Evolutionary conservation across 495 filamentous ascomycete genomes (phyloP), one percentile per base, ranked within the genome.

Genomic region (Trichoderma virens): DNA sequence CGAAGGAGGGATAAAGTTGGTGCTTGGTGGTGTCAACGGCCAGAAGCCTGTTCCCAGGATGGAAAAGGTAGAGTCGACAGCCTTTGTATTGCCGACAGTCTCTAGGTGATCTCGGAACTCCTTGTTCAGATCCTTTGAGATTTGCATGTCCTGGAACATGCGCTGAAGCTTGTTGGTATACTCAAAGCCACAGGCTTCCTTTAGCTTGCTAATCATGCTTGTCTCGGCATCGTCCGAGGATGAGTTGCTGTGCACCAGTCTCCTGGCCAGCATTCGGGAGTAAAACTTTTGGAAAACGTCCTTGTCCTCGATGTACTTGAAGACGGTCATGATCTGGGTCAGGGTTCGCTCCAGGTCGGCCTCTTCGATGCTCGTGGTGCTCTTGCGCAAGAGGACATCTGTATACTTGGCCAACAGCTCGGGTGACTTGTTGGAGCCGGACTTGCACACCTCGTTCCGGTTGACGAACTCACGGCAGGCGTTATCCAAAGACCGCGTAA

Each of bases 221-320:
- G 92, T 97, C 77, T 99, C 94, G 0, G 94, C 93, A 74, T 99
- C 95, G 69, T 96, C 92, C 16, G 93, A 97, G 2, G 93, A 93
- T 1, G 94, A 97, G 70, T 86, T 96, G 75, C 87, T 88, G 72
- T 97, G 92, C 8, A 99, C 95, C 63, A 99, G 78, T 65, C 94
- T 90, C 74, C 96, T 92, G 59, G 94, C 95, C 66, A 99, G 79
- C 88, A 93, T 94, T 60, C 93, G 90, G 9, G 95, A 95, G 76
- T 99, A 99, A 77, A 97, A 98, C 74, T 97, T 98, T 76, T 98
- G 95, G 82, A 98, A 99, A 7, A 99, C 94, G 74, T 99, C 94
- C 78, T 98, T 98, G 77, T 99, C 94, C 71, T 99, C 95, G 68
- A 99, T 97, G 78, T 98, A 99, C 76, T 99, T 99, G 86, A 99